phyloP scores from a whole-genome alignment of 805 yeast genomes.

The Myxozyma nipponensis region DNA sequence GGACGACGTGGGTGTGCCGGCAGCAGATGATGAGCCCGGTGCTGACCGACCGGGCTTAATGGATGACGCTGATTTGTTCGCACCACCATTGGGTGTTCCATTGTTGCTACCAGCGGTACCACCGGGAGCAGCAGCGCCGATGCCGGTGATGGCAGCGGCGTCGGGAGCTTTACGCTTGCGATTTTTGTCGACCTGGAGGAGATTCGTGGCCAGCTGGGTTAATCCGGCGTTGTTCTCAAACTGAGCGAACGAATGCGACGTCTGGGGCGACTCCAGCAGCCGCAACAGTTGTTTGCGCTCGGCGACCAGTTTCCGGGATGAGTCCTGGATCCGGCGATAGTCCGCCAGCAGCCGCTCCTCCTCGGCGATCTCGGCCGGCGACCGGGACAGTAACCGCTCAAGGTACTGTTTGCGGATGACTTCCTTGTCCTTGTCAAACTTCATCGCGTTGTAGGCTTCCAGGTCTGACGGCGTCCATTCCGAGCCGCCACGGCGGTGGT shows the following conservation, averaged over 20 bases:
- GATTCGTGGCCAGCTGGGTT: constrained; percentile 74
- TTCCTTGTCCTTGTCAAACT: constrained; percentile 69
- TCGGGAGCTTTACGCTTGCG: constrained; percentile 39
- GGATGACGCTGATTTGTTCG: too few species aligned
- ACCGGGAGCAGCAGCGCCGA: too few species aligned
- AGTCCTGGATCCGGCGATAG: constrained; percentile 85
- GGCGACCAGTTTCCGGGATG: constrained; percentile 79
- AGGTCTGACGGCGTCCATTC: constrained; percentile 45
- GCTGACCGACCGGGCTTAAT: too few species aligned
- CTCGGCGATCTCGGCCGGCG: constrained; percentile 97
- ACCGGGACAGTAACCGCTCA: constrained; percentile 68
- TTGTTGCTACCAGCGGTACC: constrained; percentile 21
- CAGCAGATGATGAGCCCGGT: background rate
- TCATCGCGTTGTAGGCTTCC: constrained; percentile 58
- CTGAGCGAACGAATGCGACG: constrained; percentile 69
- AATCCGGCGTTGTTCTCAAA: constrained; percentile 83
- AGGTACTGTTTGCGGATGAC: constrained; percentile 75
- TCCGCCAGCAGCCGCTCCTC: constrained; percentile 93
- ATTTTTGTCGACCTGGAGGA: constrained; percentile 65
- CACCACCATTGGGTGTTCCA: too few species aligned
- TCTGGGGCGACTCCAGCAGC: constrained; percentile 81
- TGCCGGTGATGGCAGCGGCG: constrained; percentile 31
- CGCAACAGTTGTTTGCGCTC: constrained; percentile 79
- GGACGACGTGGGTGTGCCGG: background rate
- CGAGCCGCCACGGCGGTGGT: constrained; percentile 42